These are phyloP conservation scores for Dryadomyces sulphureus DNA, from an alignment of 2,329 filamentous ascomycete genomes.

Conservation along the genomic window DNA sequence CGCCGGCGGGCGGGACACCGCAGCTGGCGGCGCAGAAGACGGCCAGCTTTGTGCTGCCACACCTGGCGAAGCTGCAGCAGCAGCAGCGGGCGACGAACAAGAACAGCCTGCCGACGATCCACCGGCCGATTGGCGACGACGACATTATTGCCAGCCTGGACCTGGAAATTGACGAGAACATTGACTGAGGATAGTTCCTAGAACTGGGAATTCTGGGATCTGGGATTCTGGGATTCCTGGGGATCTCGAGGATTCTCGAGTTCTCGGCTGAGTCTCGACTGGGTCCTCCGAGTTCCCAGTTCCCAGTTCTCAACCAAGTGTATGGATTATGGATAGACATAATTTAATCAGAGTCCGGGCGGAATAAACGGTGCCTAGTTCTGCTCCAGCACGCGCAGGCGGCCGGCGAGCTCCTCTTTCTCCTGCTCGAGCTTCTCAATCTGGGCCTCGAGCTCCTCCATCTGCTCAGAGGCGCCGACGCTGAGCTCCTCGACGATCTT, in stretches of 20 bases:
- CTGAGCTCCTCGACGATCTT: conserved; percentile 58
- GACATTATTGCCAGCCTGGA: conserved; percentile 85
- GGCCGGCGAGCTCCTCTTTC: conserved; percentile 21
- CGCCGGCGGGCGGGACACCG: conserved; percentile 35
- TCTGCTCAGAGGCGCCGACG: conserved; percentile 45
- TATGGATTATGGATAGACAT: no score
- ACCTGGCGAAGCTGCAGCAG: conserved; percentile 39
- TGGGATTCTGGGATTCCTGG: no score
- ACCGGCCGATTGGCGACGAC: conserved; percentile 74
- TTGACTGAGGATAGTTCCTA: conserved; percentile 26
- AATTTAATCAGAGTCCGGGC: no score
- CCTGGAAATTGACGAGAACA: conserved; percentile 82
- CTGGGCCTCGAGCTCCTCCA: conserved; percentile 38
- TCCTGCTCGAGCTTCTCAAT: conserved; percentile 37
- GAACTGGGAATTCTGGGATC: no score
- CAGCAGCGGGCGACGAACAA: conserved; percentile 33
- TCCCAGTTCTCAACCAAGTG: no score
- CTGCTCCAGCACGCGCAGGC: conserved; percentile 3
- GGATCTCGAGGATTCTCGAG: no score
- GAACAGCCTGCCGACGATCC: conserved; percentile 51
- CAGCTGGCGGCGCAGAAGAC: conserved; percentile 28
- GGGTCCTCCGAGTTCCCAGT: no score
- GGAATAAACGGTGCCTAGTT: neutral
- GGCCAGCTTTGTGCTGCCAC: no score
- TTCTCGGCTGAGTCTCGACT: no score